Evolutionary conservation across 2,329 filamentous ascomycete species (phyloP), one percentile per base, ranked within the genome.

Genomic region (Fusarium falciforme): DNA sequence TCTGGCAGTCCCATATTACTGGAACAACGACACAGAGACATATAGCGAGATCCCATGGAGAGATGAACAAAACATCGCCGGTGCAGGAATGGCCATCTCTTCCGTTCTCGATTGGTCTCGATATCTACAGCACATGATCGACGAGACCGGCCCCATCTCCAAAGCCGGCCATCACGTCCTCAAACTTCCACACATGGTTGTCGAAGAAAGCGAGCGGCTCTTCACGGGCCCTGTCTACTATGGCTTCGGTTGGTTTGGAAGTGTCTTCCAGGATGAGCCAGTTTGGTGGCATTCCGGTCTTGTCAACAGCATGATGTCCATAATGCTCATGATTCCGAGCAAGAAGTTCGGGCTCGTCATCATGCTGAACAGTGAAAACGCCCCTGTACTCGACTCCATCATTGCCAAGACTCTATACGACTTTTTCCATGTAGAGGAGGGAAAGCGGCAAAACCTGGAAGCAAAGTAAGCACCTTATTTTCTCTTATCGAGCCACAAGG

Each of bases 11-110:
- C 82, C 83, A 1, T 85, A 87, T 52, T 77, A 77, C 54, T 85
- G 82, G 75, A 67, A 83, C 8, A 78, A 83, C 8, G 75, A 76
- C 5, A 78, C 74, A 2, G 75, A 72, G 0, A 54, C 57, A 8
- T 81, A 80, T 44, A 71, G 80, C 5, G 64, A 68, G 1, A 68
- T 82, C 10, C 72, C 77, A 6, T 72, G 63, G 47, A 60, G 64
- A 58, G 63, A 72, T 35, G 55, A 66, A 25, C 58, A 17, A 10
- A 72, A 61, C 7, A 72, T 70, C 27, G 61, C 55, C 14, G 66
- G 71, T 1, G 85, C 86, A 0, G 87, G 87, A 0, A 82, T 80
- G 17, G 81, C 87, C 25, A 80, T 85, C 38, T 84, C 80, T 0
- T 83, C 79, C 29, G 82, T 85, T 6, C 36, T 77, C 0, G 84